These are phyloP conservation scores for Candida verbasci DNA, from an alignment of 805 yeast genomes.

Conservation along the genomic window DNA sequence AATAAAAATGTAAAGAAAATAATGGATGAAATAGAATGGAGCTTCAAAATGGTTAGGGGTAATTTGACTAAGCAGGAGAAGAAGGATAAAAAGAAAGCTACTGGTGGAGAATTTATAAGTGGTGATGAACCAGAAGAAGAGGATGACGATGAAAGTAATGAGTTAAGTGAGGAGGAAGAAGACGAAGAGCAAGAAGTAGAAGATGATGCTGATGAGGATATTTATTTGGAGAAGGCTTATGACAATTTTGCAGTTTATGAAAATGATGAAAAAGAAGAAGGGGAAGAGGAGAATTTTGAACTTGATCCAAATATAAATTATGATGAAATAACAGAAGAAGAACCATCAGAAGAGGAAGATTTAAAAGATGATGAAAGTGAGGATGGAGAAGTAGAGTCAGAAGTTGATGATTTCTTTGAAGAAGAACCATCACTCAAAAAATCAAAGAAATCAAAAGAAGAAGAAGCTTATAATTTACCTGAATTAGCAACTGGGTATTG, in stretches of 20 bases:
- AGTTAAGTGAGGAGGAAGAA: constrained; percentile 19
- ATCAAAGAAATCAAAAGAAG: constrained; percentile 18
- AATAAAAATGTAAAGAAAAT: constrained; percentile 33
- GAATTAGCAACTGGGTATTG: constrained; percentile 73
- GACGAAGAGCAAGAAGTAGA: constrained; percentile 16
- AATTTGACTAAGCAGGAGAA: constrained; percentile 36
- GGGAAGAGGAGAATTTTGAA: constrained; percentile 21
- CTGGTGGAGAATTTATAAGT: constrained; percentile 12
- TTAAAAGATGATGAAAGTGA: constrained; percentile 16
- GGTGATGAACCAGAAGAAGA: constrained; percentile 14
- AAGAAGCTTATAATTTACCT: constrained; percentile 48
- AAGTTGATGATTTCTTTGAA: constrained; percentile 36
- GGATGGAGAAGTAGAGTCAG: constrained; percentile 29
- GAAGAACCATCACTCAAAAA: constrained; percentile 14
- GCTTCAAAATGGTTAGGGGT: constrained; percentile 45
- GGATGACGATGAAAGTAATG: constrained; percentile 19
- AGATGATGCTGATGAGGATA: constrained; percentile 10
- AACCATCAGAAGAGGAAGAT: constrained; percentile 42
- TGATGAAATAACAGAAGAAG: constrained; percentile 65
- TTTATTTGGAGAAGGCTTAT: constrained; percentile 22
- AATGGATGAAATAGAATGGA: constrained; percentile 38
- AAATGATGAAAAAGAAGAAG: constrained; percentile 31
- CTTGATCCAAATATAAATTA: constrained; percentile 41
- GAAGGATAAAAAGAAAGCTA: constrained; percentile 19
- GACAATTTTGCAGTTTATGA: constrained; percentile 35